Percentiles rank a stretch among this genome's conserved stretches.
These are phyloP conservation scores for Coemansia furcata DNA, from an alignment of 192 early-diverging fungal genomes.

Conservation along the genomic window DNA sequence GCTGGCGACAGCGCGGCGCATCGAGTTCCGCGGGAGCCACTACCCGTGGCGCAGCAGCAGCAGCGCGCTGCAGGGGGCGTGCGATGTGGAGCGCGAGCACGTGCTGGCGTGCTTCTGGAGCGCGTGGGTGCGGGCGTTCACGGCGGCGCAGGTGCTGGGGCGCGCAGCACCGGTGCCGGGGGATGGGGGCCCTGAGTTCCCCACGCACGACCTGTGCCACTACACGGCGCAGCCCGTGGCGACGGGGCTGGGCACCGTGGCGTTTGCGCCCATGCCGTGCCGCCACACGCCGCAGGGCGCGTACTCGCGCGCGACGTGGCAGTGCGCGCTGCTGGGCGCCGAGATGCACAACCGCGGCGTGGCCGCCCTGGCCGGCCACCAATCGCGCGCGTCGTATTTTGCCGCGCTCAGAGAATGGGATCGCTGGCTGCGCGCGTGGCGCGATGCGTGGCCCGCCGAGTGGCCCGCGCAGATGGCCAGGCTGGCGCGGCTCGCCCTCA, in stretches of 20 bases:
- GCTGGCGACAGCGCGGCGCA: slow-evolving; percentile 6
- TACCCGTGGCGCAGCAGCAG: slow-evolving; percentile 25
- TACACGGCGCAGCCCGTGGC: slow-evolving; percentile 22
- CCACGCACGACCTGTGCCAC: slow-evolving; percentile 40
- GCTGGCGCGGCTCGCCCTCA: neutral
- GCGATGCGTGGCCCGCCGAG: slow-evolving; percentile 15
- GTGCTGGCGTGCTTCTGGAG: slow-evolving; percentile 38
- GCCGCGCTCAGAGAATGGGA: slow-evolving; percentile 22
- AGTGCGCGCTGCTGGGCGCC: slow-evolving; percentile 14
- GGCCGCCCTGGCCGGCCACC: slow-evolving; percentile 6
- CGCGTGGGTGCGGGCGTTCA: slow-evolving; percentile 22
- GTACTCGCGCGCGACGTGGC: slow-evolving; percentile 25
- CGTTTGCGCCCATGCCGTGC: slow-evolving; percentile 5
- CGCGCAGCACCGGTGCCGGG: neutral
- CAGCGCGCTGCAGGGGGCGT: neutral
- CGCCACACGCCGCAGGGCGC: neutral
- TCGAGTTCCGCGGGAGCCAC: slow-evolving; percentile 11
- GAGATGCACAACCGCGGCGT: slow-evolving; percentile 26
- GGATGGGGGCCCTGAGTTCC: slow-evolving; percentile 17
- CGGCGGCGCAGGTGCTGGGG: slow-evolving; percentile 26
- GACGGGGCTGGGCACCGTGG: neutral
- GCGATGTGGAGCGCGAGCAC: slow-evolving; percentile 45
- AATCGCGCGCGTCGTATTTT: slow-evolving; percentile 7
- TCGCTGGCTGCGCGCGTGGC: slow-evolving; percentile 11
- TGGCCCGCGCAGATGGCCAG: slow-evolving; percentile 25